Evolutionary conservation across 2,329 filamentous ascomycete genomes (phyloP), one percentile per base, ranked within the genome.

Genomic region (Aspergillus floridensis): DNA sequence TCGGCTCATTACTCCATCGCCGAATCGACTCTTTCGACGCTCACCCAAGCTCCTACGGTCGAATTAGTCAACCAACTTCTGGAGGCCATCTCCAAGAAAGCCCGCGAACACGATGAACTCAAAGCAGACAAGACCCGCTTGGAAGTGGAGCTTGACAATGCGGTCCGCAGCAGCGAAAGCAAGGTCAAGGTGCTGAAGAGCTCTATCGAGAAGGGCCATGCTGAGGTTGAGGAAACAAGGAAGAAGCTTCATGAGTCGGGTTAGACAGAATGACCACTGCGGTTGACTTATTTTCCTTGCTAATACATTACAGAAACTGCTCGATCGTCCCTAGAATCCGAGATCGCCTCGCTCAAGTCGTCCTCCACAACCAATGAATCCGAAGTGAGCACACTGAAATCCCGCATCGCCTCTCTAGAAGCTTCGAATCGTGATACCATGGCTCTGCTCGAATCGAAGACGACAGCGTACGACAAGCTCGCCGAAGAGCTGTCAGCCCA

Each of bases 121-220:
- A 91, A 89, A 68, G 88, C 93, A 10, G 91, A 96, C 65, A 98
- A 97, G 78, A 83, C 97, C 49, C 88, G 91, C 66, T 81, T 91
- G 49, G 92, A 96, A 69, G 95, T 99, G 49, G 93, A 98, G 79
- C 84, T 98, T 7, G 95, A 99, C 75, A 95, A 92, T 75, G 89
- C 89, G 19, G 88, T 96, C 51, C 88, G 92, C 68, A 90, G 86
- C 65, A 88, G 89, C 60, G 93, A 98, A 72, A 87, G 89, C 24
- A 90, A 92, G 76, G 88, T 88, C 65, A 91, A 93, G 71, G 86
- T 88, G 8, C 86, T 95, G 73, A 96, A 95, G 77, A 82, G 85
- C 5, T 90, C 89, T 1, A 85, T 92, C 49, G 92, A 96, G 63
- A 93, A 93, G 74, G 88, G 90, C 10, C 82, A 93, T 61, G 90